phyloP scores from a whole-genome alignment of 2,329 filamentous ascomycete genomes.

The Aureobasidium musti region DNA sequence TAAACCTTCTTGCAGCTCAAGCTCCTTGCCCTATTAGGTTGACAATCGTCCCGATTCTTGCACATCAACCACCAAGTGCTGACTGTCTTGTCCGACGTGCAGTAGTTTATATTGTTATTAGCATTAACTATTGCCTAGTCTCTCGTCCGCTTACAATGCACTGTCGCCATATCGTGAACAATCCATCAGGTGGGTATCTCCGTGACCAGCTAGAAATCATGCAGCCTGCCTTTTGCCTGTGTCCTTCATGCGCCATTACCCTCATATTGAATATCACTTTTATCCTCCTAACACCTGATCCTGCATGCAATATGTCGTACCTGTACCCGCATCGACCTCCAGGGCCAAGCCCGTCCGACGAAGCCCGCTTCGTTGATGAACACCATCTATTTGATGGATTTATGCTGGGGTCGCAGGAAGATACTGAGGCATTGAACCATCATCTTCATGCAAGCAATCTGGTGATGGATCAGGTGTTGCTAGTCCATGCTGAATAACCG shows the following conservation, averaged over 20 bases:
- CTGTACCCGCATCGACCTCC: not conserved
- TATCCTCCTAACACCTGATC: conserved; percentile 6
- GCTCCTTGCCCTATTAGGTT: not conserved
- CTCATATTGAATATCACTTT: not conserved
- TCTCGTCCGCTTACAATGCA: not conserved
- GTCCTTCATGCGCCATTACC: not conserved
- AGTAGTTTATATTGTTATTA: not conserved
- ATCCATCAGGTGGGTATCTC: conserved; percentile 8
- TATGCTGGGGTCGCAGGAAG: not conserved
- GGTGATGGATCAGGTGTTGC: conserved; percentile 22
- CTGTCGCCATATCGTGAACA: not conserved
- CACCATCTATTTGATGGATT: not conserved
- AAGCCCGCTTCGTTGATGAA: conserved; percentile 15
- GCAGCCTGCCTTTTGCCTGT: not conserved
- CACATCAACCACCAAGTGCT: not conserved
- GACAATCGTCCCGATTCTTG: not conserved
- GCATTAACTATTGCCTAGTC: conserved; percentile 10
- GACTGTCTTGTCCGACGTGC: not conserved
- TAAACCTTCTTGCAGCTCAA: conserved; percentile 2
- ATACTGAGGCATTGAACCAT: not conserved
- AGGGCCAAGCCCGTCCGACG: not conserved
- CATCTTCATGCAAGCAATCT: not conserved
- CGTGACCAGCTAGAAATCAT: conserved; percentile 2
- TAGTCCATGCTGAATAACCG: conserved; percentile 24
- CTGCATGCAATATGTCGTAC: conserved; percentile 18